Base-by-base conservation (phyloP, 495 filamentous ascomycete species). In the Hypoxylon lenormandii region DNA sequence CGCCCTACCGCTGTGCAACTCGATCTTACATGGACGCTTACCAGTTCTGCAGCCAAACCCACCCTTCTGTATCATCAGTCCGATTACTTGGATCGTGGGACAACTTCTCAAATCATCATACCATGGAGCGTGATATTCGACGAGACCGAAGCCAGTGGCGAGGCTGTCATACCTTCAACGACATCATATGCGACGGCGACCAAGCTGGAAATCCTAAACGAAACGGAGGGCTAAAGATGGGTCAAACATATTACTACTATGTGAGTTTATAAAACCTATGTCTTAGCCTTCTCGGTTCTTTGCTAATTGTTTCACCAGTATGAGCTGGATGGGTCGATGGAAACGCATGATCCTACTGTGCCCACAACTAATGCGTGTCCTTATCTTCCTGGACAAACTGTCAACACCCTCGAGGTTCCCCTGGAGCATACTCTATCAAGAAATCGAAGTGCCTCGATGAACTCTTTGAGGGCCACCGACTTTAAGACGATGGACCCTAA, bases 221-320 rank as follows among this genome's bases (percentile, higher is more conserved):
- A 56, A 84, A 85, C 30, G 93, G 93, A 26, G 93, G 90, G 19
- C 83, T 97, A 58, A 95, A 91, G 77, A 95, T 95, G 91, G 93
- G 93, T 23, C 88, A 88, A n/a, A 93, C 88, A 7, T 97, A 97
- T 79, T 96, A 93, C 86, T 97, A 96, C 81, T 96, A 93, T 80
- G 92, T 95, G 79, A 79, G 92, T 79, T 13, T 61, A 53, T 22
- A 28, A 56, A 5, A 42, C 46, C 22, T 45, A 13, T 62, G 66
- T 26, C 43, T 43, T 57, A 38, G 47, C 54, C 51, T 11, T 56
- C 50, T 36, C 52, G n/a, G 59, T 68, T 46, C 42, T 43, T 48
- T 43, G 28, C 66, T 74, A 56, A 74, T 55, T n/a, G 45, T 6
- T 6, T 60, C 55, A 57, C 30, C 69, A 96, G 91, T 97, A 96